A percentile compares a stretch with the other conserved stretches of the same genome.
phyloP scores from a whole-genome alignment of 129 eudicot species.

The Tagetes patula region DNA sequence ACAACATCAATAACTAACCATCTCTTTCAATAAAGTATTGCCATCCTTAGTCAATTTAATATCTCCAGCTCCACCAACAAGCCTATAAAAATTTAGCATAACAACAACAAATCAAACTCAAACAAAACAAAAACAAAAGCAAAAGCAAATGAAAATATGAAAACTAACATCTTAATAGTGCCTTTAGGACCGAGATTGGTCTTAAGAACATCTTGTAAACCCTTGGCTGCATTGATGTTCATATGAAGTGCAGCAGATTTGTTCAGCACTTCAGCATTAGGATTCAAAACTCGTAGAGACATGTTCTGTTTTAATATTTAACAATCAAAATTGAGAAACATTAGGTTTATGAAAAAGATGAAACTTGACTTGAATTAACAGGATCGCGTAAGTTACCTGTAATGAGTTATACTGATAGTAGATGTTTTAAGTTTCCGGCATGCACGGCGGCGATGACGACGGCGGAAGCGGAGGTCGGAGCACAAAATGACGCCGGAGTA shows the following conservation, averaged over 20 bases:
- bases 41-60: conserved; percentile 96
- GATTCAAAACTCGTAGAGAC: conserved; percentile 78
- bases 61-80: conserved; percentile 99
- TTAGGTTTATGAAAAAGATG: no score
- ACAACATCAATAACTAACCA: conserved; percentile 48
- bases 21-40: conserved; percentile 83
- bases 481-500: background rate
- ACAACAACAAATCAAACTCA: background rate
- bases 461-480: background rate
- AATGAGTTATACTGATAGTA: no score
- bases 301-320: conserved; percentile 24
- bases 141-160: no score
- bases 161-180: conserved; percentile 76
- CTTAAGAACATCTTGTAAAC: conserved; percentile 89
- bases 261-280: conserved; percentile 92
- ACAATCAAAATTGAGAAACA: no score
- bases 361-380: no score
- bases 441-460: no score
- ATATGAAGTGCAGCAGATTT: conserved; percentile 91
- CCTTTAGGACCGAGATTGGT: conserved; percentile 95
- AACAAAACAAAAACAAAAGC: no score
- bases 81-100: conserved; percentile 44
- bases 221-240: conserved; percentile 96
- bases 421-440: no score
- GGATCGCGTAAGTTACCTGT: no score